Evolutionary conservation across 2,329 filamentous ascomycete genomes (phyloP).

Genomic region (Endoconidiophora laricicola): DNA sequence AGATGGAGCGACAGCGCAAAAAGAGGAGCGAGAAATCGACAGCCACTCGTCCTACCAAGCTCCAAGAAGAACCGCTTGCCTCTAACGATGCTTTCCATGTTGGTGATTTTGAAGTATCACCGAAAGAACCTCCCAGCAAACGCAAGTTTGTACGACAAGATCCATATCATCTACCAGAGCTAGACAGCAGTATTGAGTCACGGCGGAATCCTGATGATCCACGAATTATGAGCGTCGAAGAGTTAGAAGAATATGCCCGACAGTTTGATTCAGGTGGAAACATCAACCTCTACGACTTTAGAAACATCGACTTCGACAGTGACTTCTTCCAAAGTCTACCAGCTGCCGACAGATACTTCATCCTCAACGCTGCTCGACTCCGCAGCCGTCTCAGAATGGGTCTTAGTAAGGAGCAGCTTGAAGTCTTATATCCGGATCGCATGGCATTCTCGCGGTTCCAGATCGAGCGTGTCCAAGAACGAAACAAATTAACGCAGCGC

Average conservation of each 20-base stretch:
- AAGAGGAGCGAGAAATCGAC: constrained; percentile 22
- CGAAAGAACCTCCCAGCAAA: constrained; percentile 54
- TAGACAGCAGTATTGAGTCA: constrained; percentile 60
- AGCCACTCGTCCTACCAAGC: background rate
- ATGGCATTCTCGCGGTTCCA: constrained; percentile 97
- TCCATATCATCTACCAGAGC: constrained; percentile 82
- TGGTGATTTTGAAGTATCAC: constrained; percentile 71
- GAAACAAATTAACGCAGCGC: constrained; percentile 86
- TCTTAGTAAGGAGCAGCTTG: constrained; percentile 86
- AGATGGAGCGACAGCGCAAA: constrained; percentile 46
- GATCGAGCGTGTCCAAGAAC: constrained; percentile 80
- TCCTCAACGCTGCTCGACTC: constrained; percentile 81
- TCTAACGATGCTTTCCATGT: constrained; percentile 65
- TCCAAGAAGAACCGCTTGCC: constrained; percentile 44
- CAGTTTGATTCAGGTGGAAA: constrained; percentile 90
- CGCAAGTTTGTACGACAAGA: constrained; percentile 82
- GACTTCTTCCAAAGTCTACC: constrained; percentile 89
- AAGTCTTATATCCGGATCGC: constrained; percentile 89
- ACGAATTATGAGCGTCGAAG: constrained; percentile 87
- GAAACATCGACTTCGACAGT: constrained; percentile 94
- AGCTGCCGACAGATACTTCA: constrained; percentile 85
- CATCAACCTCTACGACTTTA: constrained; percentile 85
- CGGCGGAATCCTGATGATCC: constrained; percentile 89
- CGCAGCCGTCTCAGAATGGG: constrained; percentile 87
- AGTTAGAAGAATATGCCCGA: constrained; percentile 81